Evolutionary conservation across 805 yeast species (phyloP).

Genomic region (Candida tammaniensis): DNA sequence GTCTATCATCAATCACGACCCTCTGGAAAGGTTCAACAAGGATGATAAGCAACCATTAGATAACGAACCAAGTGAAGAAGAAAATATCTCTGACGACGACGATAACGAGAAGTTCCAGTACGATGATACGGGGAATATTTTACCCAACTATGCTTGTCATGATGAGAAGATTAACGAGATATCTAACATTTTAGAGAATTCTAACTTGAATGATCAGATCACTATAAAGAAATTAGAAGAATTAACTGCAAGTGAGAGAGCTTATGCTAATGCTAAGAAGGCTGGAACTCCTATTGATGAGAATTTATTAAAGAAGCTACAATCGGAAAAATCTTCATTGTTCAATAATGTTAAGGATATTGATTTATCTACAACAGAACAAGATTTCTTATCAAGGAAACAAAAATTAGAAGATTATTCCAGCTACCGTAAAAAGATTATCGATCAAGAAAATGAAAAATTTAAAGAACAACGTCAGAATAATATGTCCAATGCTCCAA

Average conservation of each 20-base stretch:
- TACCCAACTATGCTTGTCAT: constrained; percentile 55
- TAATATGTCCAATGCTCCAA: constrained; percentile 1
- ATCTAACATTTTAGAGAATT: constrained; percentile 33
- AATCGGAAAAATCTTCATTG: constrained; percentile 37
- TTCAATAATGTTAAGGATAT: constrained; percentile 38
- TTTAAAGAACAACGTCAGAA: constrained; percentile 13
- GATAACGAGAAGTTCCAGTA: constrained; percentile 55
- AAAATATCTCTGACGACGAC: constrained; percentile 58
- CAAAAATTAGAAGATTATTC: constrained; percentile 57
- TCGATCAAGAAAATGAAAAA: constrained; percentile 52
- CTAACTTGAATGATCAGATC: constrained; percentile 41
- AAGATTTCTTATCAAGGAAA: constrained; percentile 46
- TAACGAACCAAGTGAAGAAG: constrained; percentile 57
- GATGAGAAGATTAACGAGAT: constrained; percentile 41
- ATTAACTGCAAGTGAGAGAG: constrained; percentile 57
- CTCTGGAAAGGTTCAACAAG: constrained; percentile 57
- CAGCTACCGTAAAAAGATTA: constrained; percentile 55
- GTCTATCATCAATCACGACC: constrained; percentile 72
- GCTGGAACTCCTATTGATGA: constrained; percentile 36
- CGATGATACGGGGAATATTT: constrained; percentile 56
- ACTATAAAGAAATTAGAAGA: constrained; percentile 54
- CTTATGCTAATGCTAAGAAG: constrained; percentile 54
- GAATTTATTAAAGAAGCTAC: constrained; percentile 29
- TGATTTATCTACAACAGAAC: constrained; percentile 43
- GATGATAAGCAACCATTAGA: constrained; percentile 34